A percentile compares a stretch with the other conserved stretches of the same genome.
These are phyloP conservation scores for Pilaira anomala DNA, from an alignment of 192 early-diverging fungal genomes.

Conservation along the genomic window DNA sequence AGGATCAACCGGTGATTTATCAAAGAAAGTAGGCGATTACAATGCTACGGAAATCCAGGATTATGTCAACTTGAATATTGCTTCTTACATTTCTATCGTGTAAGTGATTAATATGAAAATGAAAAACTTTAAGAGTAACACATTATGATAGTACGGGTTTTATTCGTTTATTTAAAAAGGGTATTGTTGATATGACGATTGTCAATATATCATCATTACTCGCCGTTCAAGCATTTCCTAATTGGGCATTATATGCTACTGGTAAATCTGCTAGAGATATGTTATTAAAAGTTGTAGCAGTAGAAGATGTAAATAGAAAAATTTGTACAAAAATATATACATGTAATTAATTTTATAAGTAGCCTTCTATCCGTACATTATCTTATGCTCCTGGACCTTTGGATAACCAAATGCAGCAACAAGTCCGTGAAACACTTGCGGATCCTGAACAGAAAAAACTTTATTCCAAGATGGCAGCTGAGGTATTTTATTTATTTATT, in stretches of 20 bases:
- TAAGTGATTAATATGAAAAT: conserved; percentile 12
- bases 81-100: conserved; percentile 52
- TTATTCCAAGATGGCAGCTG: conserved; percentile 61
- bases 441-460: conserved; percentile 58
- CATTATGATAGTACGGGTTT: conserved; percentile 29
- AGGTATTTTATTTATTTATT: conserved; percentile 32
- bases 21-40: conserved; percentile 53
- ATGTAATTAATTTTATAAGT: too few species aligned
- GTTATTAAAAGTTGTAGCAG: conserved; percentile 65
- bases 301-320: conserved; percentile 53
- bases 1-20: conserved; percentile 68
- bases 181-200: conserved; percentile 36
- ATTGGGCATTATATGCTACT: conserved; percentile 80
- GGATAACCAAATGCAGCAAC: conserved; percentile 78
- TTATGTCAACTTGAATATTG: conserved; percentile 59
- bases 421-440: conserved; percentile 66
- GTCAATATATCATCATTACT: conserved; percentile 81
- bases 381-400: conserved; percentile 89
- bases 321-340: conserved; percentile 41
- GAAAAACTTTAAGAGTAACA: not conserved
- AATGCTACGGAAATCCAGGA: conserved; percentile 41
- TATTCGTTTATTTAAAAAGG: conserved; percentile 34
- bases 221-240: conserved; percentile 68
- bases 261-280: conserved; percentile 83
- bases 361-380: conserved; percentile 41